Evolutionary conservation across 768 basidiomycete genomes (phyloP), one percentile per base, ranked within the genome.

Genomic region (Amylocystis lapponica): DNA sequence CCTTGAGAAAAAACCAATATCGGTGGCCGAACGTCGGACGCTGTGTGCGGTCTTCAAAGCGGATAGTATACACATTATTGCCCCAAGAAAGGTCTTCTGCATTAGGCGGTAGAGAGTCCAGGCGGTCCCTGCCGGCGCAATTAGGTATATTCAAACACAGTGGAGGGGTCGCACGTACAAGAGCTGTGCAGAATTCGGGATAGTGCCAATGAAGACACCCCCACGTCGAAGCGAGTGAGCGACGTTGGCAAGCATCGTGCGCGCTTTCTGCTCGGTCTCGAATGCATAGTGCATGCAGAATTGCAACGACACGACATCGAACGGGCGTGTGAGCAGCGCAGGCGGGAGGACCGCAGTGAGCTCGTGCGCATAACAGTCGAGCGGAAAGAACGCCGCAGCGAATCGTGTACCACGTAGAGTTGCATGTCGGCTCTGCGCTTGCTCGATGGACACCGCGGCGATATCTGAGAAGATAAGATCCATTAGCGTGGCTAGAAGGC

Each of bases 231-330:
- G 70, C 72, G 84, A 83, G 35, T 74, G 66, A 44, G 80, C 78
- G 23, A 93, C 94, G 60, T 99, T 99, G 27, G 81, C 75, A 25
- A 99, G 78, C 96, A 99, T 96, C 61, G 80, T 84, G 25, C 89
- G 76, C 20, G 82, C 87, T 59, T 96, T 96, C 46, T 76, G 69
- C 23, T 80, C 76, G n/a, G 76, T 85, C 63, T 98, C 93, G 61
- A 99, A 98, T 7, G 96, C 96, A 58, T 99, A 98, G 62, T 99
- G 96, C 89, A 99, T 97, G 65, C 96, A 98, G 62, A 99, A 99
- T 60, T 99, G 96, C 91, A 97, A 90, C 2, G 91, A 89, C 5
- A 98, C 92, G 44, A 92, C 89, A 57, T 98, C 96, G 58, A 96
- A 96, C 5, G 83, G 83, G 23, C 49, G 71, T 0, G 66, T 68